Percentiles rank a stretch among this genome's conserved stretches.
Evolutionary conservation across 495 filamentous ascomycete genomes (phyloP).

Genomic region (Immersiella caudata): DNA sequence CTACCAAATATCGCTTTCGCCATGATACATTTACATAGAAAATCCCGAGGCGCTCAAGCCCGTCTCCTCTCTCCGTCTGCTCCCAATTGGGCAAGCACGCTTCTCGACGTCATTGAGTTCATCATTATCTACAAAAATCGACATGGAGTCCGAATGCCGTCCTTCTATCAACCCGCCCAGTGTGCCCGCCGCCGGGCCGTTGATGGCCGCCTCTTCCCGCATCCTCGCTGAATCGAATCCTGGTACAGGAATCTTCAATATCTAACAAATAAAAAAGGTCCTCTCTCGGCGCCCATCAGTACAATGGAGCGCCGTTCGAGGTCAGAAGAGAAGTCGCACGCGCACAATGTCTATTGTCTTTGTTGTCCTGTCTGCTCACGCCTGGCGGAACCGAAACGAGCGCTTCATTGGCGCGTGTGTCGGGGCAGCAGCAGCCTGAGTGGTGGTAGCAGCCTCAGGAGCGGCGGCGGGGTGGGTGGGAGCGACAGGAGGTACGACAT

Average conservation of each 20-base stretch:
- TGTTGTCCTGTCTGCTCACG: not conserved
- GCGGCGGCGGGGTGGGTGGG: not conserved
- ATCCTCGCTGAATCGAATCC: not conserved
- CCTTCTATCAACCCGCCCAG: not conserved
- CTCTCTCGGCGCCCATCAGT: not conserved
- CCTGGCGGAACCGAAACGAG: not conserved
- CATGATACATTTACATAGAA: not conserved
- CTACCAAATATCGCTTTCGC: not conserved
- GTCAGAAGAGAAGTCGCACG: constrained; percentile 1
- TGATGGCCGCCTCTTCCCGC: not conserved
- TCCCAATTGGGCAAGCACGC: not conserved
- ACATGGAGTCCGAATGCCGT: not conserved
- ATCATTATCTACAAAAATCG: not conserved
- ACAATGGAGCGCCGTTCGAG: not conserved
- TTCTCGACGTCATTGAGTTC: not conserved
- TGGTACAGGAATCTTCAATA: not conserved
- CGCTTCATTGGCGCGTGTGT: not conserved
- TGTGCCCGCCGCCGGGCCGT: not conserved
- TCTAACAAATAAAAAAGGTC: not conserved
- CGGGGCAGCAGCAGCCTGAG: not conserved
- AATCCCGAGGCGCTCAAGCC: not conserved
- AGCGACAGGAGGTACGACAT: not conserved
- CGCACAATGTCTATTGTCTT: not conserved
- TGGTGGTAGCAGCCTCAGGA: not conserved
- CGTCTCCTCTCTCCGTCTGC: not conserved